Conservation (phyloP, 2,329 filamentous ascomycete genomes). For the Diaporthe helianthi region DNA sequence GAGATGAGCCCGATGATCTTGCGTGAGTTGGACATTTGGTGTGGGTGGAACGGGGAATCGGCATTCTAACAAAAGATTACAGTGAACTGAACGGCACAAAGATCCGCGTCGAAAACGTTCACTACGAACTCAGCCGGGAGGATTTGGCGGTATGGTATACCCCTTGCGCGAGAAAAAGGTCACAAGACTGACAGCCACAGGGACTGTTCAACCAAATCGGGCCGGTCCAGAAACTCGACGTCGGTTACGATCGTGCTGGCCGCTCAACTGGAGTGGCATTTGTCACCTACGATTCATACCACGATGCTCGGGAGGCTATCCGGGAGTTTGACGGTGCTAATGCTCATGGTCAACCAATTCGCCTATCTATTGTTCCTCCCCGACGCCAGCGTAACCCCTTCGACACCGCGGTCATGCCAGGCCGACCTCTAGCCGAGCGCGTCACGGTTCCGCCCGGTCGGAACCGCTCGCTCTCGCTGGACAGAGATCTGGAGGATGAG, state of each 20-base stretch:
- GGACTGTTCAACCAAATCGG: slow-evolving; percentile 84
- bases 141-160: slow-evolving; percentile 72
- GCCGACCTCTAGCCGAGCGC: slow-evolving; percentile 66
- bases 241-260: slow-evolving; percentile 86
- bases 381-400: slow-evolving; percentile 60
- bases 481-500: slow-evolving; percentile 58
- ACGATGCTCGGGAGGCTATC: slow-evolving; percentile 78
- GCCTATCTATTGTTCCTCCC: slow-evolving; percentile 69
- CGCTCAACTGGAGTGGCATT: slow-evolving; percentile 86
- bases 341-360: slow-evolving; percentile 88
- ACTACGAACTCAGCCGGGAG: slow-evolving; percentile 87
- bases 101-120: slow-evolving; percentile 85
- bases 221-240: slow-evolving; percentile 69
- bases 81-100: slow-evolving; percentile 62
- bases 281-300: slow-evolving; percentile 76
- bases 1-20: slow-evolving; percentile 26
- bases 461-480: slow-evolving; percentile 68
- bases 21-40: slow-evolving; percentile 14
- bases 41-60: background rate
- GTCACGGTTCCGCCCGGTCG: slow-evolving; percentile 63
- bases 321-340: slow-evolving; percentile 88
- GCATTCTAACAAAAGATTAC: slow-evolving; percentile 51
- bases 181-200: slow-evolving; percentile 53
- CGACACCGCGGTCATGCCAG: slow-evolving; percentile 61
- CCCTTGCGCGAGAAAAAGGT: slow-evolving; percentile 1